These are phyloP conservation scores for Aspergillus luchuensis DNA, from an alignment of 2,329 filamentous ascomycete genomes.

Conservation along the genomic window DNA sequence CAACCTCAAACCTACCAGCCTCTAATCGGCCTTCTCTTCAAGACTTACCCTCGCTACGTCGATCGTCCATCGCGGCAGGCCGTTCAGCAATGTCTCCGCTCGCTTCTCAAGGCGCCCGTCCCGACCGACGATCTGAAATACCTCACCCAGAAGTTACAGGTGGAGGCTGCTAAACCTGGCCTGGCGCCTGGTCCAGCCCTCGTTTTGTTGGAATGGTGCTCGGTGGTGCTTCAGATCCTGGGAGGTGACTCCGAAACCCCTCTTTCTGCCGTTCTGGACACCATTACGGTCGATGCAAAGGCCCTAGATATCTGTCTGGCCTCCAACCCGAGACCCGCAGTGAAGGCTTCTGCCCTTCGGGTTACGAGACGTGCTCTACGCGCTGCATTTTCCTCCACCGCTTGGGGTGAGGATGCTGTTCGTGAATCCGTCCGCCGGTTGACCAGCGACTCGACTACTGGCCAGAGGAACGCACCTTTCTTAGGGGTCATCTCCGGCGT, in stretches of 20 bases:
- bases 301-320: slow-evolving; percentile 77
- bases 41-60: slow-evolving; percentile 82
- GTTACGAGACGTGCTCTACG: slow-evolving; percentile 79
- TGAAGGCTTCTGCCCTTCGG: slow-evolving; percentile 73
- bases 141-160: slow-evolving; percentile 67
- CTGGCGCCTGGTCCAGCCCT: slow-evolving; percentile 82
- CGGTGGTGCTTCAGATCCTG: slow-evolving; percentile 72
- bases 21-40: slow-evolving; percentile 75
- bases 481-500: slow-evolving; percentile 88
- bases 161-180: slow-evolving; percentile 73
- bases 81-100: slow-evolving; percentile 75
- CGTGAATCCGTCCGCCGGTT: slow-evolving; percentile 66
- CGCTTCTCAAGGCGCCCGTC: slow-evolving; percentile 63
- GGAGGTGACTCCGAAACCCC: slow-evolving; percentile 66
- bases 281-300: slow-evolving; percentile 70
- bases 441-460: slow-evolving; percentile 66
- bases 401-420: slow-evolving; percentile 63
- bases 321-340: slow-evolving; percentile 61
- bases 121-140: slow-evolving; percentile 53
- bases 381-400: slow-evolving; percentile 65
- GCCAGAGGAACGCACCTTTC: slow-evolving; percentile 71
- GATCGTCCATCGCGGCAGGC: slow-evolving; percentile 82
- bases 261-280: slow-evolving; percentile 59
- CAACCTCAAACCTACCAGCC: slow-evolving; percentile 35
- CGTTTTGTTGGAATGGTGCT: slow-evolving; percentile 88